Evolutionary conservation across 192 early-diverging fungal species (phyloP), one percentile per base, ranked within the genome.

Genomic region (Spizellomyces sp.): DNA sequence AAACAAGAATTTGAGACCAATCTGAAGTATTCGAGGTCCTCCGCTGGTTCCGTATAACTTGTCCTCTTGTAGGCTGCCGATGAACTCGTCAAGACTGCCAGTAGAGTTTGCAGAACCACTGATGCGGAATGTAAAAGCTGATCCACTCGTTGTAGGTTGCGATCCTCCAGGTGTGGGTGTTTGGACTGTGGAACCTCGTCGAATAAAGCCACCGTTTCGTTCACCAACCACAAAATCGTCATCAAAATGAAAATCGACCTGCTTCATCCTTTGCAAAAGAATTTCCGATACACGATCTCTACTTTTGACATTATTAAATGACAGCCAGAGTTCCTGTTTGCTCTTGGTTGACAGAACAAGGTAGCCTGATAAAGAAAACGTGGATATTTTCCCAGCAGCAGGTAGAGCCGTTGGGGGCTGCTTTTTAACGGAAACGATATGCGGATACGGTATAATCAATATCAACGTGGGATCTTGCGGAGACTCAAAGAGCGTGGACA

Each of bases 381-480:
- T 14, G 9, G 66, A 66, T 8, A 84, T 44, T 56, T 81, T 82
- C 5, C 65, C 78, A 14, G 69, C 66, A 21, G 69, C 57, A 2
- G 75, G 58, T 8, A 84, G 70, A 5, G 80, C 78, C 46, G 82
- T 81, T 9, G 82, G 77, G 4, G 75, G 69, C 57, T 82, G 82
- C 67, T 76, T 81, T 60, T 79, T 80, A n/a, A 84, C 75, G 17
- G 80, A 82, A 8, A 80, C 78, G 46, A 84, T 75, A 58, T 84
- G 82, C 12, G 82, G 64, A 69, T 75, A 82, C n/a, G 82, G 82
- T 10, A 84, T 54, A 21, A 63, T 65, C 41, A 84, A 64, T 14
- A 78, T 19, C 42, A 79, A 42, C 19, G 58, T 68, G 8, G 76
- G 80, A 45, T 77, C 82, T 17, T 70, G 61, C 22, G 73, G 61